Evolutionary conservation across 2,329 filamentous ascomycete genomes (phyloP), one percentile per base, ranked within the genome.

Genomic region (Pleoardoris graminearum): DNA sequence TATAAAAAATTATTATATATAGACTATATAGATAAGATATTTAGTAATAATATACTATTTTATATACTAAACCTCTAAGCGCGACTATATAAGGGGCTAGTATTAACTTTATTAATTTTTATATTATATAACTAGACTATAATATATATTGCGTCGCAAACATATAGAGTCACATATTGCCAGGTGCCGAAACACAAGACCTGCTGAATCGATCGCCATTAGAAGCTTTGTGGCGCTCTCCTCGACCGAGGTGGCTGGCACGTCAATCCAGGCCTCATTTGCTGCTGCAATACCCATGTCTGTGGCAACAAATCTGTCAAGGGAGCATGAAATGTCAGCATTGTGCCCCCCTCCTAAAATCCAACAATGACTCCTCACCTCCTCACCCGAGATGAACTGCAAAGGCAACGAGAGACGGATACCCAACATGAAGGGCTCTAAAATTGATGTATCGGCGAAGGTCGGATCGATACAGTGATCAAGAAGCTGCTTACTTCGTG

Each of bases 391-490:
- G 23, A 27, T 54, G 30, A 3, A 54, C 16, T 3, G 55, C 58
- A 35, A 55, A 51, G 10, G 56, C 51, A 17, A 48, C 57, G 21
- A 61, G 21, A 29, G 45, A 51, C 7, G 35, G 4, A 2, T 61
- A 37, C 23, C 54, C 58, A 21, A 57, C 33, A 35, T 62, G 59
- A 3, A 60, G 21, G 4, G 41, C 14, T 16, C 35, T 22, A 46
- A 7, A 8, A 7, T 16, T 33, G 10, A 17, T 22, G 14, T 3
- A 12, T 41, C 19, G 27, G 38, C 38, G 7, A 16, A 25, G 11
- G 7, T 14, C 21, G 3, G 11, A 6, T 33, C n/a, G 19, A 33
- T 14, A 4, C 5, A 21, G 16, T 45, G 7, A 19, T 45, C n/a
- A 12, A 4, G 11, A 3, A 4, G n/a, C 14, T 3, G 25, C 29